These are phyloP conservation scores for Begonia loranthoides DNA, from an alignment of 306 rosid species.

Conservation along the genomic window DNA sequence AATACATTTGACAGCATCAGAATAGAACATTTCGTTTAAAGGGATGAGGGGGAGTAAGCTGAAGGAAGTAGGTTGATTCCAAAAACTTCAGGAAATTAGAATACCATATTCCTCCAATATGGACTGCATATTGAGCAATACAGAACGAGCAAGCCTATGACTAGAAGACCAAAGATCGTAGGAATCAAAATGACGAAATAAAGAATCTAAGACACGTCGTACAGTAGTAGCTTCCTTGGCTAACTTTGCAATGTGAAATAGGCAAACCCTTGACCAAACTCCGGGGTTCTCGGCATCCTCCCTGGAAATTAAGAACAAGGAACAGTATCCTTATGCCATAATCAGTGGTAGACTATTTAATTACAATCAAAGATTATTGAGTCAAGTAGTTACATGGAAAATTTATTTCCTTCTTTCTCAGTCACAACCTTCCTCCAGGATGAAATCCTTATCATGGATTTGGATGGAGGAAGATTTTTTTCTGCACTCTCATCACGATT, in stretches of 20 bases:
- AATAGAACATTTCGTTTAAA: neutral
- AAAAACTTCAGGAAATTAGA: neutral
- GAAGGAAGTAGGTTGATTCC: neutral
- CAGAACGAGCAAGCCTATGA: constrained; percentile 57
- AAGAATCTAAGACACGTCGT: constrained; percentile 80
- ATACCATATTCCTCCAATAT: constrained; percentile 76
- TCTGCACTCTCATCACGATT: constrained; percentile 31
- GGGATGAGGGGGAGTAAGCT: neutral
- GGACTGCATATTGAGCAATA: constrained; percentile 60
- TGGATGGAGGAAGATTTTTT: constrained; percentile 36
- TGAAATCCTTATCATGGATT: constrained; percentile 30
- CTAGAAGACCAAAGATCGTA: constrained; percentile 58
- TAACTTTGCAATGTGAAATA: constrained; percentile 75
- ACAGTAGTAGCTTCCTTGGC: constrained; percentile 87
- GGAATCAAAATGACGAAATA: constrained; percentile 69
- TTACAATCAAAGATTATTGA: constrained; percentile 33
- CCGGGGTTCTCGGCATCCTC: constrained; percentile 63
- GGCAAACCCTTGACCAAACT: constrained; percentile 92
- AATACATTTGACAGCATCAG: neutral
- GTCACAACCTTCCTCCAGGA: constrained; percentile 53
- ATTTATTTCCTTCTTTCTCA: constrained; percentile 4
- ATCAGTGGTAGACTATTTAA: constrained; percentile 3
- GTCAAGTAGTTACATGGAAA: constrained; percentile 16
- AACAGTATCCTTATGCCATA: constrained; percentile 12
- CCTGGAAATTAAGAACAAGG: constrained; percentile 29